Conservation (phyloP, 306 rosid species). For the Vigna hirtella region DNA sequence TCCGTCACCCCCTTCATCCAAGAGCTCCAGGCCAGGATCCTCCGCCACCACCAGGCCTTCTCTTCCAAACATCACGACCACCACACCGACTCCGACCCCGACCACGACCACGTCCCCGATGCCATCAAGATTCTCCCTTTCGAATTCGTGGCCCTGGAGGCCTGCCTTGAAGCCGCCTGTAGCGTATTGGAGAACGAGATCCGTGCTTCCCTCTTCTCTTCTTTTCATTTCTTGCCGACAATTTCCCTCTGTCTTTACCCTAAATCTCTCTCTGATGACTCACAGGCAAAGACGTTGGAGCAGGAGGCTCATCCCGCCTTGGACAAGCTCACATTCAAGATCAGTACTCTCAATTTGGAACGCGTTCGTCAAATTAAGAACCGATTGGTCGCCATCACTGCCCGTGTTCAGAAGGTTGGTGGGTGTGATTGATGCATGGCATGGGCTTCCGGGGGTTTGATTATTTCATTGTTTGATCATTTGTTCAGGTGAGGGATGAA, state of each 20-base stretch:
- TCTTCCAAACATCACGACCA: background rate
- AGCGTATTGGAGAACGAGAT: conserved; percentile 72
- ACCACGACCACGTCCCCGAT: conserved; percentile 48
- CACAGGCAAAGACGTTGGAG: conserved; percentile 67
- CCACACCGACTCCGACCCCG: conserved; percentile 44
- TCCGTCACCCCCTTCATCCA: conserved; percentile 87
- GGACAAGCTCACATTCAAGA: conserved; percentile 93
- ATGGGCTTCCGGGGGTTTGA: too few relatives aligned
- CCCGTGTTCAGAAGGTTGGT: conserved; percentile 88
- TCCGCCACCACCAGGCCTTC: conserved; percentile 70
- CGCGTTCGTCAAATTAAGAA: conserved; percentile 97
- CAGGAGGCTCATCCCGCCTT: conserved; percentile 98
- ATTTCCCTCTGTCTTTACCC: too few relatives aligned
- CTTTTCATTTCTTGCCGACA: too few relatives aligned
- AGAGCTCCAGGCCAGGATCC: conserved; percentile 72
- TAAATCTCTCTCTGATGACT: too few relatives aligned
- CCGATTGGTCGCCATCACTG: conserved; percentile 94
- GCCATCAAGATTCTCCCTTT: conserved; percentile 83
- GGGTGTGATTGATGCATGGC: too few relatives aligned
- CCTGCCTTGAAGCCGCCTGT: conserved; percentile 96
- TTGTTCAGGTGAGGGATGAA: conserved; percentile 64
- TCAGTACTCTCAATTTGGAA: conserved; percentile 95
- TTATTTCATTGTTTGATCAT: too few relatives aligned
- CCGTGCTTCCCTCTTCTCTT: too few relatives aligned
- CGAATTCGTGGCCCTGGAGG: conserved; percentile 87